These are phyloP conservation scores for Amyloporia xantha DNA, from an alignment of 768 basidiomycete species.

Conservation along the genomic window DNA sequence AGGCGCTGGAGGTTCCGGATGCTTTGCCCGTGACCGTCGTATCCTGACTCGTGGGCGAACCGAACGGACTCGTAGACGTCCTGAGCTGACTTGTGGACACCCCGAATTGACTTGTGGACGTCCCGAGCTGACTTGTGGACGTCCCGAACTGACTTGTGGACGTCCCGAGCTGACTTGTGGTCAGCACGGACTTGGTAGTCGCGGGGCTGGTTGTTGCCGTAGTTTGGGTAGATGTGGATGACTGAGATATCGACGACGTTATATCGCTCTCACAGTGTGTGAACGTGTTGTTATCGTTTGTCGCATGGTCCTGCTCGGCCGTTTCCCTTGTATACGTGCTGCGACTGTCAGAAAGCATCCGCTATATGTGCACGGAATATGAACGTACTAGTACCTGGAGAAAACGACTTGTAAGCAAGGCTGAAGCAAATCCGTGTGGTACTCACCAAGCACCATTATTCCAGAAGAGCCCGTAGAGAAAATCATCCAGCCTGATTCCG, in stretches of 20 bases:
- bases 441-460: constrained; percentile 5
- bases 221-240: neutral
- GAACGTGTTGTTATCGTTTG: constrained; percentile 14
- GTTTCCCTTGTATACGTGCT: constrained; percentile 11
- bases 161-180: too few species aligned
- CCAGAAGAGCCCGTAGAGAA: constrained; percentile 10
- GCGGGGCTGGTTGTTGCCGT: too few species aligned
- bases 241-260: neutral
- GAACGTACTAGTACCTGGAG: constrained; percentile 13
- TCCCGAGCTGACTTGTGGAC: too few species aligned
- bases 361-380: too few species aligned
- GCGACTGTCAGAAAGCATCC: neutral
- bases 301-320: constrained; percentile 9
- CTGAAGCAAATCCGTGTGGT: neutral
- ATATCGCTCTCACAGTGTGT: constrained; percentile 8
- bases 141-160: too few species aligned
- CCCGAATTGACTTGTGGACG: too few species aligned
- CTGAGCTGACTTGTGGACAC: too few species aligned
- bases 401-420: neutral
- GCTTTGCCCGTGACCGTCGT: too few species aligned
- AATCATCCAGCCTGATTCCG: constrained; percentile 10
- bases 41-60: too few species aligned
- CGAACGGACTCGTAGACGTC: too few species aligned
- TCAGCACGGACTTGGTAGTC: too few species aligned
- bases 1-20: too few species aligned